phyloP scores from a whole-genome alignment of 2,329 filamentous ascomycete species.

The Penicillium thymicola region DNA sequence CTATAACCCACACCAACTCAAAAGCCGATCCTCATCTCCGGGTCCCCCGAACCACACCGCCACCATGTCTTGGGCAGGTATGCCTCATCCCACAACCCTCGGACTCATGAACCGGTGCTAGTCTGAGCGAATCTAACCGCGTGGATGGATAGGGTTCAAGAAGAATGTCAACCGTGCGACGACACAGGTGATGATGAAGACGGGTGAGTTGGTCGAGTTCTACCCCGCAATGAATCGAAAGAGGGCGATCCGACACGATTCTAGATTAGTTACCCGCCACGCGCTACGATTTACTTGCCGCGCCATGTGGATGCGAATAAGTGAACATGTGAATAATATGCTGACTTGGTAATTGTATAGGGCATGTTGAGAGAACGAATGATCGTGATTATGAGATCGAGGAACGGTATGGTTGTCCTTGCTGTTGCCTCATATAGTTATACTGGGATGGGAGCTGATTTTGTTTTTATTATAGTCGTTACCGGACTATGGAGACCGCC shows the following conservation, averaged over 20 bases:
- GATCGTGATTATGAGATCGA: constrained; percentile 99
- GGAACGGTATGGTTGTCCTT: constrained; percentile 60
- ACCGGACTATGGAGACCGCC: constrained; percentile 95
- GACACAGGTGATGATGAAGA: constrained; percentile 99
- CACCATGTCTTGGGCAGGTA: constrained; percentile 71
- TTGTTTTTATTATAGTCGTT: constrained; percentile 61
- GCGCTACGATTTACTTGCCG: neutral
- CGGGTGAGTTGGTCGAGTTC: constrained; percentile 52
- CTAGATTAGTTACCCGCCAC: neutral
- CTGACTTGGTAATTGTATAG: constrained; percentile 38
- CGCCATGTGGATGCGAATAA: neutral
- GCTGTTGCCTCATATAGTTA: neutral
- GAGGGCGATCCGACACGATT: neutral
- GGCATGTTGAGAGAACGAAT: constrained; percentile 97
- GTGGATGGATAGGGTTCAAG: constrained; percentile 66
- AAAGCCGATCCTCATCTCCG: neutral
- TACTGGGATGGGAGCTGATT: constrained; percentile 14
- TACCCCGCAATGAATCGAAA: constrained; percentile 19
- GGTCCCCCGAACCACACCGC: constrained; percentile 18
- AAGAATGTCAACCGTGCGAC: constrained; percentile 98
- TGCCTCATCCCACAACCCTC: constrained; percentile 4
- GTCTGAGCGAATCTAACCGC: neutral
- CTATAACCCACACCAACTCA: neutral
- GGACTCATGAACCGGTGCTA: constrained; percentile 1
- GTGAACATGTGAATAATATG: neutral